phyloP scores from a whole-genome alignment of 345 rosid species.

The Adansonia digitata region DNA sequence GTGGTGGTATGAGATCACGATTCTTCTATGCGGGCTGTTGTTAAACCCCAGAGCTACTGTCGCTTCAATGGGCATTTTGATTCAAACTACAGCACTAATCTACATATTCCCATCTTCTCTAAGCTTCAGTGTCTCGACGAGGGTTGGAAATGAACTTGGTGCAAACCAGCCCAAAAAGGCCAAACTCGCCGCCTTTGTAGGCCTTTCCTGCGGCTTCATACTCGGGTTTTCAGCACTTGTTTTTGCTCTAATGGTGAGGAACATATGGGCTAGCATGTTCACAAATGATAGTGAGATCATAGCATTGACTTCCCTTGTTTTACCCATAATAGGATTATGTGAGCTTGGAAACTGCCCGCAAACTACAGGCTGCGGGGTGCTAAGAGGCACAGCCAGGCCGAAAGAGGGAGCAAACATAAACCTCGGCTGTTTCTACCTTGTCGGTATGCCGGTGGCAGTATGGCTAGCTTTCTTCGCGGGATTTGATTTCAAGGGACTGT shows the following conservation, averaged over 20 bases:
- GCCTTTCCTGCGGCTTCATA: constrained; percentile 48
- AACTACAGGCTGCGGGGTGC: constrained; percentile 70
- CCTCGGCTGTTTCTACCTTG: constrained; percentile 58
- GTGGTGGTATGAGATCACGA: constrained; percentile 95
- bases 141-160: constrained; percentile 66
- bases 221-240: constrained; percentile 45
- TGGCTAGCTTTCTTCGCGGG: constrained; percentile 44
- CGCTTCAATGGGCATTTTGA: constrained; percentile 77
- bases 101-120: constrained; percentile 81
- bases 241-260: constrained; percentile 43
- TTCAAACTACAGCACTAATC: constrained; percentile 71
- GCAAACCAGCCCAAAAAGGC: constrained; percentile 54
- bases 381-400: constrained; percentile 73
- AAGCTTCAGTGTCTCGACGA: constrained; percentile 66
- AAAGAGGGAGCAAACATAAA: constrained; percentile 68
- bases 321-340: constrained; percentile 72
- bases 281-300: constrained; percentile 53
- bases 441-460: constrained; percentile 63
- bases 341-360: constrained; percentile 80
- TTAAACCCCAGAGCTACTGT: constrained; percentile 51
- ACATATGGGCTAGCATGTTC: constrained; percentile 62
- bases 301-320: constrained; percentile 41
- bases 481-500: constrained; percentile 56
- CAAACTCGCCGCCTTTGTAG: constrained; percentile 45
- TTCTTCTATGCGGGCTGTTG: constrained; percentile 56